phyloP scores from a whole-genome alignment of 2,329 filamentous ascomycete species.

The Venturia carpophila region DNA sequence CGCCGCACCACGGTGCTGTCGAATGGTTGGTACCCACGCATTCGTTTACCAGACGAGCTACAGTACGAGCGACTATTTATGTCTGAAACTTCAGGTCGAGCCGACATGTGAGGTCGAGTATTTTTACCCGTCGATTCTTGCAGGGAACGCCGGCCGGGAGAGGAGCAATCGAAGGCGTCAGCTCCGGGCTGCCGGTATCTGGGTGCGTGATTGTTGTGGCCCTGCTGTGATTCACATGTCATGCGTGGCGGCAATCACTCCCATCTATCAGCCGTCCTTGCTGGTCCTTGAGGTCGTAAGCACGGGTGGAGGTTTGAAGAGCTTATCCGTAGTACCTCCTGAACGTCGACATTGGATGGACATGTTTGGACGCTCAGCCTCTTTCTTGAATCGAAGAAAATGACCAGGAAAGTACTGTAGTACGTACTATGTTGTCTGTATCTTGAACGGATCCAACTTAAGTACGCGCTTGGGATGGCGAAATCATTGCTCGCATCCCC shows the following conservation, averaged over 20 bases:
- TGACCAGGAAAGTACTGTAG: no score
- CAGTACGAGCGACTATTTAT: neutral
- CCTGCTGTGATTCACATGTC: neutral
- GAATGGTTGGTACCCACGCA: constrained; percentile 3
- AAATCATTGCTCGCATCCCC: neutral
- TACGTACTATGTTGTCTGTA: no score
- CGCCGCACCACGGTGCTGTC: neutral
- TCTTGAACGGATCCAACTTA: no score
- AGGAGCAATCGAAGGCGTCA: neutral
- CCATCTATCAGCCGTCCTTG: no score
- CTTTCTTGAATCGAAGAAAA: no score
- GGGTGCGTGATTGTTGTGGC: neutral
- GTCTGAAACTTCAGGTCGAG: neutral
- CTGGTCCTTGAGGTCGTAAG: neutral
- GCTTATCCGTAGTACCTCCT: neutral
- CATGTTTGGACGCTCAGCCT: neutral
- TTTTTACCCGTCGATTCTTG: neutral
- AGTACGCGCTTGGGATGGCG: neutral
- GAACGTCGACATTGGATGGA: no score
- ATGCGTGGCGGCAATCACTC: no score
- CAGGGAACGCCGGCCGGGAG: neutral
- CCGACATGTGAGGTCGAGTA: neutral
- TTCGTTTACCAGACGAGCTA: neutral
- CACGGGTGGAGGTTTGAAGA: neutral
- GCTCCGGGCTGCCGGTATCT: neutral